A percentile compares a stretch with the other conserved stretches of the same genome.
These are phyloP conservation scores for Colletotrichum navitas DNA, from an alignment of 2,329 filamentous ascomycete species.

Conservation along the genomic window DNA sequence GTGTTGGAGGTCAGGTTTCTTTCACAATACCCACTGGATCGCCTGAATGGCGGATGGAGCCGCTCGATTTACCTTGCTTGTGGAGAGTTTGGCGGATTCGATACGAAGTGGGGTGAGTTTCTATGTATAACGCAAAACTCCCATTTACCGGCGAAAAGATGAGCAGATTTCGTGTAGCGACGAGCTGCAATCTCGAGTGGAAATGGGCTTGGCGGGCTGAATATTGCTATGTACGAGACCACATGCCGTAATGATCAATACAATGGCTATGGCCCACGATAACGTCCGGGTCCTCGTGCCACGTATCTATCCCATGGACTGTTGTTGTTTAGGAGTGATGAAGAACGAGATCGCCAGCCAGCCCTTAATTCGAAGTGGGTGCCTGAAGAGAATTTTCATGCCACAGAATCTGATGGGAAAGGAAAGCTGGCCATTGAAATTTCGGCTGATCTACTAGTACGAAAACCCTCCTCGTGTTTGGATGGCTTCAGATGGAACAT, in stretches of 20 bases:
- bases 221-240: conserved; percentile 19
- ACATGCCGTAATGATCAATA: not conserved
- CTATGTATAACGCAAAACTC: conserved; percentile 16
- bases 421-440: not conserved
- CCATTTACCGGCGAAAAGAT: conserved; percentile 14
- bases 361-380: not conserved
- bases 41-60: conserved; percentile 10
- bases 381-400: not conserved
- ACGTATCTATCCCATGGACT: not conserved
- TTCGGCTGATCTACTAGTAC: not conserved
- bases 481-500: not conserved
- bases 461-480: not conserved
- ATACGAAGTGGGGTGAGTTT: conserved; percentile 8
- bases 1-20: conserved; percentile 39
- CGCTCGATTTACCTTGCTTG: conserved; percentile 19
- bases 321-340: not conserved
- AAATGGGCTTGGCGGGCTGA: conserved; percentile 17
- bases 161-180: conserved; percentile 7
- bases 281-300: not conserved
- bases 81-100: conserved; percentile 5
- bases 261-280: not conserved
- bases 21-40: conserved; percentile 28
- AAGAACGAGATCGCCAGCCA: not conserved
- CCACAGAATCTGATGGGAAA: not conserved
- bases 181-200: conserved; percentile 14